These are phyloP conservation scores for Scedosporium dehoogii DNA, from an alignment of 2,329 filamentous ascomycete genomes.

Conservation along the genomic window DNA sequence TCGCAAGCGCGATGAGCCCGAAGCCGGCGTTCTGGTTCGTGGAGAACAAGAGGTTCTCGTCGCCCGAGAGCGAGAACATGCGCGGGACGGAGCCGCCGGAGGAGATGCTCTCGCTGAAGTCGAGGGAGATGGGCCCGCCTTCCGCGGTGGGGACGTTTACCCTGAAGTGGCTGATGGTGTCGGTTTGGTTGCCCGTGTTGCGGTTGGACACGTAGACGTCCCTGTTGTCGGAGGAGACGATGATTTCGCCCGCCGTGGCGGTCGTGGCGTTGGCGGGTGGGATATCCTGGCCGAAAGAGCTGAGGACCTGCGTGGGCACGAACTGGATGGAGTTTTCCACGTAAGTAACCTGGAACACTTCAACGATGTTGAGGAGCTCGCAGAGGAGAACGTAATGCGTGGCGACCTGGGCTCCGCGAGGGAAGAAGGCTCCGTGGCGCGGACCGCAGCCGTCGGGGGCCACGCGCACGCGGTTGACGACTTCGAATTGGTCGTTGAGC, in stretches of 20 bases:
- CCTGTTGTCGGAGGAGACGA: slow-evolving; percentile 27
- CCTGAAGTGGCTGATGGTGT: slow-evolving; percentile 38
- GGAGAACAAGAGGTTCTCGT: slow-evolving; percentile 28
- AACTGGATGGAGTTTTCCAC: slow-evolving; percentile 23
- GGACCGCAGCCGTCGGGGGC: slow-evolving; percentile 32
- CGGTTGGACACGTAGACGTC: slow-evolving; percentile 44
- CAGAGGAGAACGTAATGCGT: slow-evolving; percentile 37
- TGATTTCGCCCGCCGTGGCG: slow-evolving; percentile 35
- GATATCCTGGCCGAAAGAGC: slow-evolving; percentile 26
- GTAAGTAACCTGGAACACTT: slow-evolving; percentile 32
- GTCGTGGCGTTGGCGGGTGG: slow-evolving; percentile 23
- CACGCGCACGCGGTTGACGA: slow-evolving; percentile 24
- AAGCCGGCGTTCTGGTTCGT: slow-evolving; percentile 31
- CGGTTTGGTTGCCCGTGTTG: slow-evolving; percentile 30
- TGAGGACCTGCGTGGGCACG: slow-evolving; percentile 24
- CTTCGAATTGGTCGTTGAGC: slow-evolving; percentile 26
- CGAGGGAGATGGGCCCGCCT: slow-evolving; percentile 18
- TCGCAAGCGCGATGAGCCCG: slow-evolving; percentile 28
- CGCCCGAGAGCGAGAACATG: slow-evolving; percentile 30
- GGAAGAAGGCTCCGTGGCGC: slow-evolving; percentile 40
- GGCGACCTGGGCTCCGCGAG: slow-evolving; percentile 19
- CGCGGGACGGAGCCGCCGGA: slow-evolving; percentile 29
- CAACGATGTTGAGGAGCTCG: slow-evolving; percentile 34
- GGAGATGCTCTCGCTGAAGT: slow-evolving; percentile 22
- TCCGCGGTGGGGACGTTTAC: slow-evolving; percentile 15